Evolutionary conservation across 2,329 filamentous ascomycete species (phyloP), one percentile per base, ranked within the genome.

Genomic region (Xylaria sp.): DNA sequence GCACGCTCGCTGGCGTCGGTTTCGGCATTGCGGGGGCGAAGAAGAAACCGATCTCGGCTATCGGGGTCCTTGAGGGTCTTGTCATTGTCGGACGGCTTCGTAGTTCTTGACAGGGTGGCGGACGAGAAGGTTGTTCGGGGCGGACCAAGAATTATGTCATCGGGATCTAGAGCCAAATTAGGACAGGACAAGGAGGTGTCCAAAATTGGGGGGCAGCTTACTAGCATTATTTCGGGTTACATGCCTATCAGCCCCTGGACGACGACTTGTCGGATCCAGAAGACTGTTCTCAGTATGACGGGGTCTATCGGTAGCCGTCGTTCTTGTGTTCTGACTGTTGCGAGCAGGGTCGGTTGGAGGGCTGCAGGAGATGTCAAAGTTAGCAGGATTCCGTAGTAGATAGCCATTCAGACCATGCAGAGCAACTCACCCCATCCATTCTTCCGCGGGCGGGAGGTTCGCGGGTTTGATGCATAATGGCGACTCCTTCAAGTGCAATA

Each of bases 401-500:
- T 50, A 37, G 50, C 34, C 47, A 49, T 34, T 37, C 18, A 30
- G 47, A 42, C 44, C 18, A 49, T n/a, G 42, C 44, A 13, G 55
- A 58, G 57, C 5, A 53, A 76, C 84, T 72, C 80, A 96, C 89
- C 93, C 92, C 91, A 97, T 96, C 92, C 92, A 97, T 79, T 96
- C 91, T 77, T 96, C 91, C 64, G 88, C 83, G 30, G 91, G 89
- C 65, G 92, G 92, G 51, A 97, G 82, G 65, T 82, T 83, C 64
- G 87, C 79, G 52, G 93, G 93, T 76, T 90, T 95, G 68, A 83
- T 79, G 71, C 92, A 92, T 74, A 96, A 80, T 66, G 92, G 92
- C 65, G 93, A 97, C 61, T 88, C 81, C 75, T 88, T 85, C 70
- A 97, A 79, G 73, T 82, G 81, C 69, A 91, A 79, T 68, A 97